phyloP scores from a whole-genome alignment of 805 yeast genomes.

The Nakazawaea siamensis region DNA sequence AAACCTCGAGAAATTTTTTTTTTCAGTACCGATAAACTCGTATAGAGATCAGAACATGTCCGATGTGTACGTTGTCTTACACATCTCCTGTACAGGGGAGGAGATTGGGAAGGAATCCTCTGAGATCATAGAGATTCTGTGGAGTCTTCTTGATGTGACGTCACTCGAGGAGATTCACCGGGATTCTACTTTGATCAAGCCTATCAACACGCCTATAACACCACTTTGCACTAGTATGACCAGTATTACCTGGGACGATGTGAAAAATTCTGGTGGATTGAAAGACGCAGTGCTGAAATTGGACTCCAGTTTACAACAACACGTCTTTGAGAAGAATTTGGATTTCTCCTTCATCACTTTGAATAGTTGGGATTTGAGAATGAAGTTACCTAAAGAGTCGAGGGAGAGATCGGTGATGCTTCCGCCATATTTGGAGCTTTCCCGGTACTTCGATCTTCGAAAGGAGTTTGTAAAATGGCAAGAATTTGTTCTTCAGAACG shows the following conservation, averaged over 20 bases:
- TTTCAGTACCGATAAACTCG: too few relatives aligned
- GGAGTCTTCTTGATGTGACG: conserved; percentile 52
- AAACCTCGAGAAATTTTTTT: too few relatives aligned
- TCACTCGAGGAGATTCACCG: conserved; percentile 33
- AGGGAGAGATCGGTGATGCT: conserved; percentile 63
- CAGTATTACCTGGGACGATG: conserved; percentile 52
- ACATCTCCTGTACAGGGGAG: conserved; percentile 59
- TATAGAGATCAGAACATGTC: too few relatives aligned
- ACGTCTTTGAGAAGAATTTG: conserved; percentile 29
- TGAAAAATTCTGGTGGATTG: conserved; percentile 48
- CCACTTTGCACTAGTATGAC: conserved; percentile 45
- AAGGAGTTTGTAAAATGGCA: conserved; percentile 73
- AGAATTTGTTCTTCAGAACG: conserved; percentile 29
- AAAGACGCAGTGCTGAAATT: conserved; percentile 53
- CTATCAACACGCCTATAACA: conserved; percentile 59
- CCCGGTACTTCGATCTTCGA: conserved; percentile 67
- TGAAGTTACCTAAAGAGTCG: conserved; percentile 74
- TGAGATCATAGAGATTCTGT: conserved; percentile 60
- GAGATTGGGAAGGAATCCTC: conserved; percentile 62
- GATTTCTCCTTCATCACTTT: conserved; percentile 62
- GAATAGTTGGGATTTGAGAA: conserved; percentile 63
- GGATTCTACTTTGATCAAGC: conserved; percentile 47
- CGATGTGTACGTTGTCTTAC: conserved; percentile 53
- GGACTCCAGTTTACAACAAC: conserved; percentile 39
- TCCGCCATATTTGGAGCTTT: conserved; percentile 69